Base-by-base conservation (phyloP, 495 filamentous ascomycete genomes). In the Aspergillus indologenus region DNA sequence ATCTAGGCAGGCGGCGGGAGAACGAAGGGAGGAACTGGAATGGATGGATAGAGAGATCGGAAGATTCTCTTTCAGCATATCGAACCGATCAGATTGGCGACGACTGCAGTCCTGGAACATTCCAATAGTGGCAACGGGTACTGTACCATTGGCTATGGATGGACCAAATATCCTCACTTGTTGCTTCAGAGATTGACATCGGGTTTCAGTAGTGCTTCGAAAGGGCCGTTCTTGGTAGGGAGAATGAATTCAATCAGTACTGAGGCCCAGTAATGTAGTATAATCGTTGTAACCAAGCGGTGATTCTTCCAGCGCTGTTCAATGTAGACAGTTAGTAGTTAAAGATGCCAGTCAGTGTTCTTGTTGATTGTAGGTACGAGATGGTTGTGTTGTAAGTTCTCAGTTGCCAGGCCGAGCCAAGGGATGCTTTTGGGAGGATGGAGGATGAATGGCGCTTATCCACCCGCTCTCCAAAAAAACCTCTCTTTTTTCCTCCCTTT, bases 141-240 rank as follows among this genome's bases (percentile, higher is more conserved):
- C 11, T 24, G 23, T 23, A 51, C 11, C 48, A 57, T 57, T 57
- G 55, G 55, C 29, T 50, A 19, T 43, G 55, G 3, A 47, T 42
- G 6, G 52, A 54, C 20, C 29, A 54, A 21, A 54, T 17, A 9
- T 19, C 24, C 29, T 29, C n/a, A 23, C 19, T 19, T 3, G 48
- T n/a, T 51, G 48, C 48, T 50, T 50, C 22, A 50, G 48, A 29
- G 23, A 50, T 26, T 26, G 48, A 17, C 17, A 9, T 24, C 5
- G 9, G 29, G 48, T n/a, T 51, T 51, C 29, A 18, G 14, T 8
- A 29, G 22, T 26, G 23, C 47, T 23, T 50, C 34, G 12, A 7
- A 40, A 40, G 34, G 34, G 12, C 34, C 5, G 12, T 9, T 14
- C 34, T 40, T 9, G 26, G 9, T 29, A 29, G 26, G 9, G 26